Percentiles rank a stretch among this genome's conserved stretches.
Evolutionary conservation across 179 eudicot species (phyloP).

Genomic region (Spergularia azorica): DNA sequence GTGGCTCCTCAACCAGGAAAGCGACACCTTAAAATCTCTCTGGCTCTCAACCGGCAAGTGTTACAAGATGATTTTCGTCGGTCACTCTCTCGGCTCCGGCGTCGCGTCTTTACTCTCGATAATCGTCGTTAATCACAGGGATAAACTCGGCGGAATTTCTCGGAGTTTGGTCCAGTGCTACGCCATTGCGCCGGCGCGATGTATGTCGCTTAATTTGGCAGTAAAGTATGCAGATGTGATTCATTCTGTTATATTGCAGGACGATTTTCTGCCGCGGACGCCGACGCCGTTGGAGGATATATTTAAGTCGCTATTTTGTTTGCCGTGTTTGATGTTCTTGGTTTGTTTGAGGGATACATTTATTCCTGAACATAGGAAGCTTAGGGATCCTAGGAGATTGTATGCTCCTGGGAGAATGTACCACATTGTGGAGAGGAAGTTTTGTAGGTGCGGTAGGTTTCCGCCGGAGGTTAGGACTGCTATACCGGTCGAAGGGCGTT

Average conservation of each 20-base stretch:
- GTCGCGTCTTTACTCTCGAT: conserved; percentile 71
- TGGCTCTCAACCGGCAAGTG: conserved; percentile 64
- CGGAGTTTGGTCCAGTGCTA: conserved; percentile 57
- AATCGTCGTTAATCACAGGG: conserved; percentile 70
- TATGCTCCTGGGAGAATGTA: conserved; percentile 97
- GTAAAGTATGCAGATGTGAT: conserved; percentile 95
- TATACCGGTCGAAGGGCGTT: conserved; percentile 91
- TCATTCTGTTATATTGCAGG: conserved; percentile 76
- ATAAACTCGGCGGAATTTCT: conserved; percentile 63
- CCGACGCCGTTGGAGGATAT: conserved; percentile 89
- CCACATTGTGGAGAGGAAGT: conserved; percentile 93
- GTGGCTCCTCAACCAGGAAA: conserved; percentile 69
- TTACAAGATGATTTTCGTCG: conserved; percentile 73
- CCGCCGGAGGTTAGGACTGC: conserved; percentile 97
- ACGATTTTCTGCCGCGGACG: conserved; percentile 90
- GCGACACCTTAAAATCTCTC: conserved; percentile 48
- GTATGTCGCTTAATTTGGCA: conserved; percentile 92
- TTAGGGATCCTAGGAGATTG: conserved; percentile 83
- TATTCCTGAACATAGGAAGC: conserved; percentile 76
- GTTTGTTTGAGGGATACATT: conserved; percentile 93
- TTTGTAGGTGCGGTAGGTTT: conserved; percentile 93
- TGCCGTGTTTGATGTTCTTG: conserved; percentile 83
- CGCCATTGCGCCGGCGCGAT: conserved; percentile 76
- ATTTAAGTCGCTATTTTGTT: conserved; percentile 80
- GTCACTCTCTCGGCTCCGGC: conserved; percentile 92